Conservation (phyloP, 2,329 filamentous ascomycete genomes). For the Monosporascus sp. region DNA sequence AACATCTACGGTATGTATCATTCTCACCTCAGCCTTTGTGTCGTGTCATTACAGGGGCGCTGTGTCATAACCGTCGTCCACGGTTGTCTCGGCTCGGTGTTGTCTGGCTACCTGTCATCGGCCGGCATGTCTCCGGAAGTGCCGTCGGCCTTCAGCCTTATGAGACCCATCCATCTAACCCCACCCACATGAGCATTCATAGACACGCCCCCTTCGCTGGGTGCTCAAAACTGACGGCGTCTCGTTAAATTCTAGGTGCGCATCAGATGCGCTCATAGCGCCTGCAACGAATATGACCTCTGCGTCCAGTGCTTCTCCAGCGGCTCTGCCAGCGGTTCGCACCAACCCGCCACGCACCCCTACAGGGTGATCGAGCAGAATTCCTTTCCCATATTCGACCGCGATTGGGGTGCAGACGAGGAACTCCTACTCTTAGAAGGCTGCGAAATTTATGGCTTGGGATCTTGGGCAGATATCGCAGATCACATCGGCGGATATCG, state of each 20-base stretch:
- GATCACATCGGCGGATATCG: conserved; percentile 96
- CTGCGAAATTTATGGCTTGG: conserved; percentile 90
- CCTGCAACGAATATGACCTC: conserved; percentile 91
- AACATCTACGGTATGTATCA: conserved; percentile 76
- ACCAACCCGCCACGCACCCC: conserved; percentile 80
- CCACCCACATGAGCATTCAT: not conserved
- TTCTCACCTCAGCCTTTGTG: conserved; percentile 1
- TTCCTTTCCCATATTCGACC: conserved; percentile 91
- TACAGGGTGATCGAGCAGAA: conserved; percentile 97
- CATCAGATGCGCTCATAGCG: conserved; percentile 79
- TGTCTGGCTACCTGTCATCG: not conserved
- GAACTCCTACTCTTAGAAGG: conserved; percentile 91
- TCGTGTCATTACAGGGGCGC: conserved; percentile 2
- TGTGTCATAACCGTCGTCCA: not conserved
- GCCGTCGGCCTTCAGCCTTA: not conserved
- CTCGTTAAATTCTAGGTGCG: conserved; percentile 59
- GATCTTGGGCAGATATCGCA: conserved; percentile 96
- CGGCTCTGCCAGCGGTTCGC: conserved; percentile 73
- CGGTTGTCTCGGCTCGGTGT: no score
- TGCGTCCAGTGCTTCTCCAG: conserved; percentile 92
- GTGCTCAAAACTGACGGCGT: not conserved
- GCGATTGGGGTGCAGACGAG: conserved; percentile 95
- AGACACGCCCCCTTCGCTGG: not conserved
- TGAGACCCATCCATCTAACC: not conserved
- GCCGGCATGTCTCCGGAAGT: not conserved